phyloP scores from a whole-genome alignment of 805 yeast genomes.

The Ogataea methanolica region DNA sequence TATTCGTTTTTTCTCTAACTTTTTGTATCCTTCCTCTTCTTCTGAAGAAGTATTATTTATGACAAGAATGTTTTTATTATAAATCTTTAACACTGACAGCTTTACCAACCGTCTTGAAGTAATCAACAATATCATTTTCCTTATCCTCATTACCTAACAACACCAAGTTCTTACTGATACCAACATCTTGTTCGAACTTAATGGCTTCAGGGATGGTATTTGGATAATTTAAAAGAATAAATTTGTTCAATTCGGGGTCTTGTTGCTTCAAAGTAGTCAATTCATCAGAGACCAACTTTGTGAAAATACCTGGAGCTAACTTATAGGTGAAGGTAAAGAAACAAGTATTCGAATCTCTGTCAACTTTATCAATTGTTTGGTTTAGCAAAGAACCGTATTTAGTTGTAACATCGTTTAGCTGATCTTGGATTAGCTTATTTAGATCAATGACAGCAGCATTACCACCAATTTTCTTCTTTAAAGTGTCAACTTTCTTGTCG shows the following conservation, averaged over 20 bases:
- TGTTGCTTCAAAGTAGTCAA: conserved; percentile 19
- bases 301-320: conserved; percentile 41
- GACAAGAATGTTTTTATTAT: background rate
- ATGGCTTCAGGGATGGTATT: conserved; percentile 59
- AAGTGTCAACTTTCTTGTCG: conserved; percentile 2
- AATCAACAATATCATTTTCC: conserved; percentile 52
- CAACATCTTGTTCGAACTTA: conserved; percentile 67
- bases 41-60: too few relatives aligned
- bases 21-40: too few relatives aligned
- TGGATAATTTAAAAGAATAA: conserved; percentile 57
- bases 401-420: conserved; percentile 38
- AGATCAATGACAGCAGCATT: conserved; percentile 46
- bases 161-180: conserved; percentile 40
- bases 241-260: conserved; percentile 37
- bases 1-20: too few relatives aligned
- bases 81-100: conserved; percentile 24
- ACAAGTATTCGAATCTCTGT: conserved; percentile 25
- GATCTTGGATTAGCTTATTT: conserved; percentile 39
- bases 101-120: conserved; percentile 65
- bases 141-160: conserved; percentile 25
- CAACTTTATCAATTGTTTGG: conserved; percentile 30
- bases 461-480: conserved; percentile 12
- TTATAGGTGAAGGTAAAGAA: conserved; percentile 27
- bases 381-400: conserved; percentile 50
- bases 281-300: conserved; percentile 42